phyloP scores from a whole-genome alignment of 1,284 basidiomycete genomes.

The Irpex sp. region DNA sequence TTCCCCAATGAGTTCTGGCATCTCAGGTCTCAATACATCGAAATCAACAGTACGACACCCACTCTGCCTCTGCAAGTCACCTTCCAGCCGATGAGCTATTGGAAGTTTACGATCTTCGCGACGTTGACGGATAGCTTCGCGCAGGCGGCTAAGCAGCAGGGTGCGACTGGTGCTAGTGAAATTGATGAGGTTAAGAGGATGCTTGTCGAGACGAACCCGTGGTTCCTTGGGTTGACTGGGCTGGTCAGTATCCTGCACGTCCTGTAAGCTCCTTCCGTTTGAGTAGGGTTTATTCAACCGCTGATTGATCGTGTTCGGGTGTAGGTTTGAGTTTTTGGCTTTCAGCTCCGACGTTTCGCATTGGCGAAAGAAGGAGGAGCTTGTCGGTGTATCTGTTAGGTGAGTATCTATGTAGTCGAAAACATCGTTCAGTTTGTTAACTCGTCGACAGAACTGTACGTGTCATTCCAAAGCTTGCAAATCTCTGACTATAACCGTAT shows the following conservation, averaged over 20 bases:
- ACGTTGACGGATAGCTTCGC: constrained; percentile 81
- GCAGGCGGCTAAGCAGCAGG: constrained; percentile 74
- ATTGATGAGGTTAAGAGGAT: constrained; percentile 93
- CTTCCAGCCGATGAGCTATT: constrained; percentile 82
- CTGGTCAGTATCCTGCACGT: constrained; percentile 86
- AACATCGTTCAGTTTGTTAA: constrained; percentile 4
- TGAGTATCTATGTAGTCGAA: constrained; percentile 25
- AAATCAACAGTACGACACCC: constrained; percentile 77
- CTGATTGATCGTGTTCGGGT: background rate
- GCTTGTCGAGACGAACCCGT: constrained; percentile 92
- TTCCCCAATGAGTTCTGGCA: constrained; percentile 97
- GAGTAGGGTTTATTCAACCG: background rate
- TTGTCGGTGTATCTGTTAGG: constrained; percentile 82
- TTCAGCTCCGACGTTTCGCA: constrained; percentile 94
- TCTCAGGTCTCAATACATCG: constrained; percentile 72
- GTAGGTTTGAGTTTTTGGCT: constrained; percentile 89
- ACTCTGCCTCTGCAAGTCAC: constrained; percentile 76
- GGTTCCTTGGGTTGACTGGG: constrained; percentile 79
- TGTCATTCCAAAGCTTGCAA: background rate
- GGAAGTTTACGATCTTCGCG: constrained; percentile 84
- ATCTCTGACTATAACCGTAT: constrained; percentile 1
- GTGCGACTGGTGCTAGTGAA: constrained; percentile 61
- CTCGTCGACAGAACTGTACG: constrained; percentile 37
- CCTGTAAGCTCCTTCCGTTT: constrained; percentile 50
- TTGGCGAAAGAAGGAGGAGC: constrained; percentile 90